Evolutionary conservation across 371 early-diverging fungal genomes (phyloP).

Genomic region (Haplosporangium sp.): DNA sequence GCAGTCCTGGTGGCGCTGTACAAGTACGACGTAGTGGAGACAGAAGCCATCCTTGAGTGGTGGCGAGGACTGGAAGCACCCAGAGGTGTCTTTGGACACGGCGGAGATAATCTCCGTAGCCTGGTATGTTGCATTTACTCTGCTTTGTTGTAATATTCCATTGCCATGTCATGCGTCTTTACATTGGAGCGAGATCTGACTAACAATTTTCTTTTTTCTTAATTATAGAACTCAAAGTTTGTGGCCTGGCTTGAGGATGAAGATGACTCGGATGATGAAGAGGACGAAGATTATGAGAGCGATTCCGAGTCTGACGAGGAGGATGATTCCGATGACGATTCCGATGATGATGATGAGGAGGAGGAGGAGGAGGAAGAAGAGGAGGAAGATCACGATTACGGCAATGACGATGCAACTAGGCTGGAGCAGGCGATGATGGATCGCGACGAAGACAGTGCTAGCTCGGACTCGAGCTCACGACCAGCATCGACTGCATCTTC

Average conservation of each 20-base stretch:
- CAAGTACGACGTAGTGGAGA: slow-evolving; percentile 41
- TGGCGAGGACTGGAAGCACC: slow-evolving; percentile 36
- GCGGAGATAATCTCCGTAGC: slow-evolving; percentile 33
- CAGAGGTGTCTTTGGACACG: slow-evolving; percentile 27
- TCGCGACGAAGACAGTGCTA: no score
- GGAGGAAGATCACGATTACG: slow-evolving; percentile 12
- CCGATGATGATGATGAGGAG: slow-evolving; percentile 1
- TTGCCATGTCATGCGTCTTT: background rate
- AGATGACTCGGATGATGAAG: slow-evolving; percentile 32
- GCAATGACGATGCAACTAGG: background rate
- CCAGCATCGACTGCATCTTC: background rate
- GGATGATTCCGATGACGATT: slow-evolving; percentile 16
- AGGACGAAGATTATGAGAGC: slow-evolving; percentile 18
- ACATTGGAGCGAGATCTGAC: background rate
- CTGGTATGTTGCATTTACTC: slow-evolving; percentile 45
- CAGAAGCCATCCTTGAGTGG: slow-evolving; percentile 45
- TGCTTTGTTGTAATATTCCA: background rate
- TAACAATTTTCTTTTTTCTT: background rate
- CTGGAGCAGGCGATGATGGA: background rate
- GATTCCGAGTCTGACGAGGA: slow-evolving; percentile 25
- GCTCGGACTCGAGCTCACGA: background rate
- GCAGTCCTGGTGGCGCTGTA: slow-evolving; percentile 39
- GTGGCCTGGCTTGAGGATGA: slow-evolving; percentile 51
- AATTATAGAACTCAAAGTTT: slow-evolving; percentile 39
- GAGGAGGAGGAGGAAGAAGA: slow-evolving; percentile 16